Conservation (phyloP, 192 early-diverging fungal genomes). For the Rhizophagus clarus region DNA sequence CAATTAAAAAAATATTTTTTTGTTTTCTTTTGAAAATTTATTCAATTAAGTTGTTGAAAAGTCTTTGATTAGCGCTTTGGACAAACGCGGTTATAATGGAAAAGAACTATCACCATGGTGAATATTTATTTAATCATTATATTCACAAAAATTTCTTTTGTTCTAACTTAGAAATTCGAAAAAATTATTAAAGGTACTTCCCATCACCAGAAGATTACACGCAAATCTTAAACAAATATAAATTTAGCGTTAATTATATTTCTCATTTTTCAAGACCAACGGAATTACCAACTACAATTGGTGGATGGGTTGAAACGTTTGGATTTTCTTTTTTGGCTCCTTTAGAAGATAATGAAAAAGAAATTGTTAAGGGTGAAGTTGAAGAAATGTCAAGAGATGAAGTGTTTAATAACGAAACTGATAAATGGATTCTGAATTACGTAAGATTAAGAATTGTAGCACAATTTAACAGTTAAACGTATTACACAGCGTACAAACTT, state of each 20-base stretch:
- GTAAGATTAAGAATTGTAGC: slow-evolving; percentile 36
- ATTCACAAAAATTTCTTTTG: background rate
- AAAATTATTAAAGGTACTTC: slow-evolving; percentile 44
- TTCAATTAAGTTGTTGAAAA: slow-evolving; percentile 32
- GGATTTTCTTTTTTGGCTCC: slow-evolving; percentile 58
- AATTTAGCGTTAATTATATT: slow-evolving; percentile 51
- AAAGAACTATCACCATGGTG: slow-evolving; percentile 44
- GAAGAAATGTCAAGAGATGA: slow-evolving; percentile 8
- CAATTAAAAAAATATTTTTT: background rate
- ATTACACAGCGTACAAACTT: too few relatives aligned
- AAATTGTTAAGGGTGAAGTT: slow-evolving; percentile 33
- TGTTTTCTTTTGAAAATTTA: background rate
- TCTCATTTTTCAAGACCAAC: slow-evolving; percentile 58
- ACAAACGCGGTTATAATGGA: slow-evolving; percentile 47
- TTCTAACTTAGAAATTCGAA: background rate
- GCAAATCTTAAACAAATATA: slow-evolving; percentile 49
- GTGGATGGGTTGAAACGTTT: slow-evolving; percentile 71
- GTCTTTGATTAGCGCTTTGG: slow-evolving; percentile 44
- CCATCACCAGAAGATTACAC: slow-evolving; percentile 51
- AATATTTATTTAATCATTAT: background rate
- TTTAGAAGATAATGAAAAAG: slow-evolving; percentile 40
- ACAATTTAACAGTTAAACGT: background rate
- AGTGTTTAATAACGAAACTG: slow-evolving; percentile 25
- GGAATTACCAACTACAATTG: slow-evolving; percentile 52
- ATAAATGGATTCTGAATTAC: slow-evolving; percentile 40